Conservation (phyloP, 768 basidiomycete genomes). For the Gymnopilus dilepis region DNA sequence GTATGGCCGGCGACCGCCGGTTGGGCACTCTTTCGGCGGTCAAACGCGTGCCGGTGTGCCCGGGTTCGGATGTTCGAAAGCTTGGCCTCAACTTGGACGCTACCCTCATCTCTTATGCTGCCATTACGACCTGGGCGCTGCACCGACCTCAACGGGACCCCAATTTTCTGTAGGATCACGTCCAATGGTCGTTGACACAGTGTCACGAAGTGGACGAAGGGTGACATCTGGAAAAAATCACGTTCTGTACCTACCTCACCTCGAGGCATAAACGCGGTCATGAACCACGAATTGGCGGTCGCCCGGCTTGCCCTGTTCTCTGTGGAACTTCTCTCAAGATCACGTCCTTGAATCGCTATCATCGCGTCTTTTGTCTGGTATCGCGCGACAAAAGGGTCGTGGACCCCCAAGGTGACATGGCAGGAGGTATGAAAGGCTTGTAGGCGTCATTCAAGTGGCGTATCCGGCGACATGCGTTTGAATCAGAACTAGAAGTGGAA, state of each 20-base stretch:
- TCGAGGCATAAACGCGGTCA: background rate
- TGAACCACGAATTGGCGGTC: background rate
- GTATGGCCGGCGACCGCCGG: background rate
- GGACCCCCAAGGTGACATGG: background rate
- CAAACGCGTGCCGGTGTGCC: background rate
- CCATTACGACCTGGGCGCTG: background rate
- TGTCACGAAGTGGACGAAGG: background rate
- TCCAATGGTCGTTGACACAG: background rate
- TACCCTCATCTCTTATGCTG: slow-evolving; percentile 3
- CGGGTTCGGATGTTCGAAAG: background rate
- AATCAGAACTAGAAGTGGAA: too few species aligned
- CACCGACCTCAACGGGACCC: background rate
- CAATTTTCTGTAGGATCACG: background rate
- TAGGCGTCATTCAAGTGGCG: background rate
- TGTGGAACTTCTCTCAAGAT: background rate
- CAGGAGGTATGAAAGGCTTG: background rate
- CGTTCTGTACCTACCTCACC: background rate
- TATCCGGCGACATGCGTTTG: too few species aligned
- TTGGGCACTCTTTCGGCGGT: background rate
- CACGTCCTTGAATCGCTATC: background rate
- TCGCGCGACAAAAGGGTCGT: background rate
- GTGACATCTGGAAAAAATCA: background rate
- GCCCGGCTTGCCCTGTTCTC: background rate
- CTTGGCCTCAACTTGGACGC: background rate
- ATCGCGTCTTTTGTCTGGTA: background rate